Evolutionary conservation across 1,139 yeast genomes (phyloP).

Genomic region (Arxiozyma telluris): DNA sequence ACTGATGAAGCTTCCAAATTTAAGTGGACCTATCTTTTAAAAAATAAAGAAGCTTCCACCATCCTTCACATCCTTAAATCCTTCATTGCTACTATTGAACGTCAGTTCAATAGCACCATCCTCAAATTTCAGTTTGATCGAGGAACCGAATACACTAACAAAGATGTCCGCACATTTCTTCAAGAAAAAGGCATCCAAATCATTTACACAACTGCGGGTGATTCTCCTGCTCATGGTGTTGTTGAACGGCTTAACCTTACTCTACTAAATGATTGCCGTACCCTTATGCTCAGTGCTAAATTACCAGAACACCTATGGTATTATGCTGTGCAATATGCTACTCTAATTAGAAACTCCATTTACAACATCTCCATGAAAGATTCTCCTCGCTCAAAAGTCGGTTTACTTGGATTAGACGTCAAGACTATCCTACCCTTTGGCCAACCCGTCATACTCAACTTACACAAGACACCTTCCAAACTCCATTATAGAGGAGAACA

Average conservation of each 20-base stretch:
- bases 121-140: slow-evolving; percentile 5
- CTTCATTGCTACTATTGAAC: slow-evolving; percentile 1
- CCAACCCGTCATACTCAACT: slow-evolving; percentile 7
- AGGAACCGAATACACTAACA: slow-evolving; percentile 8
- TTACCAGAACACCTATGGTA: slow-evolving; percentile 7
- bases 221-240: neutral
- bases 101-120: neutral
- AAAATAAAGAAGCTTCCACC: neutral
- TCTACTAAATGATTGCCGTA: slow-evolving; percentile 8
- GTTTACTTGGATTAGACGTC: slow-evolving; percentile 3
- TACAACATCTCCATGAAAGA: neutral
- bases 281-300: slow-evolving; percentile 1
- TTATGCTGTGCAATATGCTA: slow-evolving; percentile 6
- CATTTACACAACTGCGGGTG: neutral
- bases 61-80: neutral
- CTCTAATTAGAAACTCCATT: slow-evolving; percentile 5
- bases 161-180: neutral
- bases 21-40: slow-evolving; percentile 6
- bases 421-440: slow-evolving; percentile 7
- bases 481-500: neutral
- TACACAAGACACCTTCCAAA: neutral
- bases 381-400: slow-evolving; percentile 5
- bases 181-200: slow-evolving; percentile 4
- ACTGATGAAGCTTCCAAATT: too few species aligned
- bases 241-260: slow-evolving; percentile 6